Percentiles rank a stretch among this genome's conserved stretches.
Evolutionary conservation across 2,329 filamentous ascomycete genomes (phyloP).

Genomic region (Chaetomium sp.): DNA sequence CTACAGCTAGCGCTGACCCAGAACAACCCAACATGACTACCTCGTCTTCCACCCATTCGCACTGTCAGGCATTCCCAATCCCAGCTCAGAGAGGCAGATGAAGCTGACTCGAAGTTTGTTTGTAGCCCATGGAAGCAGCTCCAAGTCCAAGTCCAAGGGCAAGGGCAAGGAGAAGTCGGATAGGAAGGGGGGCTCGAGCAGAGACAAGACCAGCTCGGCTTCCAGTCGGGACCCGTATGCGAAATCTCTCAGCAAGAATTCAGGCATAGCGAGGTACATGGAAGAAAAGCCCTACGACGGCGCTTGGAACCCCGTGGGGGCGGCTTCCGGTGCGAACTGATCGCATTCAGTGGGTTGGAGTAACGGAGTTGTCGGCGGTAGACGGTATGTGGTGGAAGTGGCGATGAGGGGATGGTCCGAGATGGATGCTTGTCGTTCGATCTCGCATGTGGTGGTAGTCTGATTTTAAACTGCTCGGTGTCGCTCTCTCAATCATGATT

Average conservation of each 20-base stretch:
- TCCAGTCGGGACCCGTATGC: constrained; percentile 9
- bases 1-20: background rate
- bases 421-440: background rate
- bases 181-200: constrained; percentile 8
- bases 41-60: constrained; percentile 14
- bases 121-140: constrained; percentile 21
- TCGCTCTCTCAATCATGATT: background rate
- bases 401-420: background rate
- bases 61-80: background rate
- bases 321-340: constrained; percentile 6
- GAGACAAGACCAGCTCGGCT: background rate
- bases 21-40: constrained; percentile 6
- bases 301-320: constrained; percentile 23
- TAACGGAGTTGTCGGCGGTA: background rate
- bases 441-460: background rate
- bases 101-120: background rate
- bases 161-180: constrained; percentile 9
- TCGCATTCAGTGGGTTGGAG: background rate
- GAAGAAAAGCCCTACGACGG: constrained; percentile 7
- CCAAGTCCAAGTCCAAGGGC: constrained; percentile 13
- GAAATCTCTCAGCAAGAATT: constrained; percentile 16
- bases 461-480: background rate
- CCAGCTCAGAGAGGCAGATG: background rate
- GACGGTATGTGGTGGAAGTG: background rate
- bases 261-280: constrained; percentile 19